Evolutionary conservation across 78 protist genomes (phyloP).

Genomic region (Dictyostelium citrinum): DNA sequence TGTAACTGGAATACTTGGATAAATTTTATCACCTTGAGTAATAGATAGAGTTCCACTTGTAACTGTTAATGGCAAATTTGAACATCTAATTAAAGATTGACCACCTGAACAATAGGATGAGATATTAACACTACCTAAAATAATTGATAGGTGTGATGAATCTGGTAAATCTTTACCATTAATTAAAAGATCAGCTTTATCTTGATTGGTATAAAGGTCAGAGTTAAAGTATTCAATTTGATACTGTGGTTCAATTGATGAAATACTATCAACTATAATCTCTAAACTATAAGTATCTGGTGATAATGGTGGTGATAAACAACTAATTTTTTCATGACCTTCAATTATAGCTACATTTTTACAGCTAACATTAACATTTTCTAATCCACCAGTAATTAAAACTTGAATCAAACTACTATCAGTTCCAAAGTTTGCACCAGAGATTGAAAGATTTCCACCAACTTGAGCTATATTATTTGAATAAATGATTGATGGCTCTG

Average conservation of each 20-base stretch:
- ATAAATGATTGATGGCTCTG: neutral
- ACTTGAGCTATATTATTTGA: neutral
- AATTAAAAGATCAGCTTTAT: neutral
- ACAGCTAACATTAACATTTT: neutral
- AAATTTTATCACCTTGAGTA: neutral
- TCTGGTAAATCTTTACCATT: neutral
- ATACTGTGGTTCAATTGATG: neutral
- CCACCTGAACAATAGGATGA: neutral
- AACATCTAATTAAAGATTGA: neutral
- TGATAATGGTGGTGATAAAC: neutral
- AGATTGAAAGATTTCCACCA: conserved; percentile 14
- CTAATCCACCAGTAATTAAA: neutral
- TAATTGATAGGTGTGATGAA: neutral
- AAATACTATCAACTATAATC: neutral
- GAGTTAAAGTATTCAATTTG: neutral
- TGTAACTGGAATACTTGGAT: neutral
- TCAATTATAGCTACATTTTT: neutral
- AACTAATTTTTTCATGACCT: neutral
- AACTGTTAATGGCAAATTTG: neutral
- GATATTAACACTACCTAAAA: neutral
- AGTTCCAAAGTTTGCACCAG: conserved; percentile 12
- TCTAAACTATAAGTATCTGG: neutral
- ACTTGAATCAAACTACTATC: neutral
- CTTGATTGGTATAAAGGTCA: neutral
- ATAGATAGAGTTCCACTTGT: neutral